Conservation (phyloP, 129 eudicot genomes). For the Flaveria brownii region DNA sequence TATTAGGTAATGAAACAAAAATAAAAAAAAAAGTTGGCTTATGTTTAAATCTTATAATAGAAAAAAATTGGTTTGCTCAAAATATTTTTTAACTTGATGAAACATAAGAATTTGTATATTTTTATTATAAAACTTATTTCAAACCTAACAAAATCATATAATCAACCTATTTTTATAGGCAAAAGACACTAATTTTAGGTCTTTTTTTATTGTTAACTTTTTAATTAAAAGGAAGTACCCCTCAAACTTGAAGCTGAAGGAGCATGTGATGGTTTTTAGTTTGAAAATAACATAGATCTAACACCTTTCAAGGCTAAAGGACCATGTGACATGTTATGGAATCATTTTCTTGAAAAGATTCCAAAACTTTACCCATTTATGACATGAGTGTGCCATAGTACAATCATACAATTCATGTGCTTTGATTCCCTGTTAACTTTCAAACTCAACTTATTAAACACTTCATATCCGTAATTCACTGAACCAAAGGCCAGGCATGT, state of each 20-base stretch:
- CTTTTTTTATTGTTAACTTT: too few relatives aligned
- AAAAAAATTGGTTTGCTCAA: too few relatives aligned
- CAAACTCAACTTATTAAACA: not conserved
- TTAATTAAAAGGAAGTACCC: not conserved
- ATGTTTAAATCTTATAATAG: too few relatives aligned
- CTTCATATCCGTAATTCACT: not conserved
- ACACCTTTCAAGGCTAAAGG: slow-evolving; percentile 26
- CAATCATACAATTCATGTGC: slow-evolving; percentile 29
- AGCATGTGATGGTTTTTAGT: slow-evolving; percentile 24
- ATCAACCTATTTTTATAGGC: too few relatives aligned
- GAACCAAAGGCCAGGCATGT: not conserved
- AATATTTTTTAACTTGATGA: too few relatives aligned
- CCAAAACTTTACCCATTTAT: slow-evolving; percentile 32
- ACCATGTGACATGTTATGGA: slow-evolving; percentile 34
- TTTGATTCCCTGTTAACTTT: slow-evolving; percentile 14
- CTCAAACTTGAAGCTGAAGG: slow-evolving; percentile 24
- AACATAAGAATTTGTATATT: too few relatives aligned
- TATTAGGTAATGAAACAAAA: too few relatives aligned
- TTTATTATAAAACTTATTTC: too few relatives aligned
- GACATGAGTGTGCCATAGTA: slow-evolving; percentile 15
- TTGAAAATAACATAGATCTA: not conserved
- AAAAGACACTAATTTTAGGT: too few relatives aligned
- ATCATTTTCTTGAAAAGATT: slow-evolving; percentile 31
- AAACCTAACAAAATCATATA: too few relatives aligned
- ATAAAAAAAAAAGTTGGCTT: too few relatives aligned